phyloP scores from a whole-genome alignment of 2,329 filamentous ascomycete genomes.

The Penicillium sp. region DNA sequence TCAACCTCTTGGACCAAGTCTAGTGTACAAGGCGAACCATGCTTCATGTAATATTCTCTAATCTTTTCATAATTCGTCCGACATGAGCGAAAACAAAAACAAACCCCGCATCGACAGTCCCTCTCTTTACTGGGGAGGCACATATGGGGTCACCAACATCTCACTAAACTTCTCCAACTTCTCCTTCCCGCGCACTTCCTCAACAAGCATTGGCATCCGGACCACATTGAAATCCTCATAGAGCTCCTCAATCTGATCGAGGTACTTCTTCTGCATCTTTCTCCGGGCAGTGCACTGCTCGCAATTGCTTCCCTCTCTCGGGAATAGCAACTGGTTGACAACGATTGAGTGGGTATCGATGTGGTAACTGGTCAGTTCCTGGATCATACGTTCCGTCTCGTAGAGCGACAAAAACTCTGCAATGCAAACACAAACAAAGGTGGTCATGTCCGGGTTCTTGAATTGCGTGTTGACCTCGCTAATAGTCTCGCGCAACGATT shows the following conservation, averaged over 20 bases:
- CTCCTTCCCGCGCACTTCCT: slow-evolving; percentile 95
- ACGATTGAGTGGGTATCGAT: slow-evolving; percentile 98
- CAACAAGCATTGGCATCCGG: slow-evolving; percentile 92
- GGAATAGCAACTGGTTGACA: slow-evolving; percentile 96
- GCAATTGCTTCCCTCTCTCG: slow-evolving; percentile 77
- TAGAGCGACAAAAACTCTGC: slow-evolving; percentile 95
- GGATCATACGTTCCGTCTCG: slow-evolving; percentile 99
- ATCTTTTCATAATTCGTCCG: slow-evolving; percentile 40
- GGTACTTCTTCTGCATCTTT: slow-evolving; percentile 99
- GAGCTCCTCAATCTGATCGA: slow-evolving; percentile 96
- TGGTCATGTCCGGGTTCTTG: slow-evolving; percentile 93
- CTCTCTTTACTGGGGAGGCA: neutral
- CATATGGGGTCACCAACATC: slow-evolving; percentile 9
- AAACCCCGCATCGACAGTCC: slow-evolving; percentile 12
- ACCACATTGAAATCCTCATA: slow-evolving; percentile 99
- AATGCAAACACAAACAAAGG: slow-evolving; percentile 97
- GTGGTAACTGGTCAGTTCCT: slow-evolving; percentile 86
- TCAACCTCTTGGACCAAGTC: neutral
- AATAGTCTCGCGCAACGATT: slow-evolving; percentile 88
- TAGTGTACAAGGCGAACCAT: slow-evolving; percentile 8
- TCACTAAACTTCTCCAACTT: slow-evolving; percentile 71
- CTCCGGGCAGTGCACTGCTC: slow-evolving; percentile 92
- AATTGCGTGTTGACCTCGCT: slow-evolving; percentile 96
- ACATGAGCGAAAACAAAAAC: slow-evolving; percentile 17
- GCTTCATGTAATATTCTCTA: slow-evolving; percentile 37